Conservation (phyloP, 2,329 filamentous ascomycete genomes). For the Exophiala sideris region DNA sequence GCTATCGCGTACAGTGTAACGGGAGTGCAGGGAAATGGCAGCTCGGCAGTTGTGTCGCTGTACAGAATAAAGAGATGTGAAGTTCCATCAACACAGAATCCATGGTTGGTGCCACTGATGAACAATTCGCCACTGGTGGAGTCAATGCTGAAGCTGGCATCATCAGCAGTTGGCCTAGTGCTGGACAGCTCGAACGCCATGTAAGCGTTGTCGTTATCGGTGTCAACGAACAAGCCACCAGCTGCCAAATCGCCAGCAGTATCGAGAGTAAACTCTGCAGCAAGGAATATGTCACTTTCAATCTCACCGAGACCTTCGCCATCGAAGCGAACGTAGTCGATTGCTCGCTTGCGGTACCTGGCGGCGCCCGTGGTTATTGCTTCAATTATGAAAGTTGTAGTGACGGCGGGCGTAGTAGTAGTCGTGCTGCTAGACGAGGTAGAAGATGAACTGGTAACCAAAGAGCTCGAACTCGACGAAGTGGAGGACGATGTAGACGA, state of each 20-base stretch:
- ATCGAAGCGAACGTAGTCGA: constrained; percentile 19
- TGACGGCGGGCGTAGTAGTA: not conserved
- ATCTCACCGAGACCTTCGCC: constrained; percentile 8
- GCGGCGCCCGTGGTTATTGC: constrained; percentile 2
- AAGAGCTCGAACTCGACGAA: too few relatives aligned
- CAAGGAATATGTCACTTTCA: constrained; percentile 5
- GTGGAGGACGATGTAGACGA: not conserved
- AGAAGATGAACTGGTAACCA: not conserved
- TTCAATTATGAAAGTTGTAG: constrained; percentile 3
- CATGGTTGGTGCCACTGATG: not conserved
- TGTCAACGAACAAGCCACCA: constrained; percentile 11
- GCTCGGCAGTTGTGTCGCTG: not conserved
- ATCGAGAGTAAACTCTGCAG: constrained; percentile 17
- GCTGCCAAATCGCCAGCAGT: constrained; percentile 9
- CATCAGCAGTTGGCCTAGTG: not conserved
- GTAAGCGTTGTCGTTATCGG: constrained; percentile 14
- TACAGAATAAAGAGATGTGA: not conserved
- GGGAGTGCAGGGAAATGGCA: not conserved
- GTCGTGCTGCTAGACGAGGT: not conserved
- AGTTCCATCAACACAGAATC: not conserved
- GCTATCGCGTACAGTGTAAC: not conserved
- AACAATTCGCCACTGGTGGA: not conserved
- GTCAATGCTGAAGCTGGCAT: not conserved
- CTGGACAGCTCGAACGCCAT: constrained; percentile 10
- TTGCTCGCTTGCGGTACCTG: constrained; percentile 18